A percentile compares a stretch with the other conserved stretches of the same genome.
phyloP scores from a whole-genome alignment of 768 basidiomycete genomes.

The Suillus placidus region DNA sequence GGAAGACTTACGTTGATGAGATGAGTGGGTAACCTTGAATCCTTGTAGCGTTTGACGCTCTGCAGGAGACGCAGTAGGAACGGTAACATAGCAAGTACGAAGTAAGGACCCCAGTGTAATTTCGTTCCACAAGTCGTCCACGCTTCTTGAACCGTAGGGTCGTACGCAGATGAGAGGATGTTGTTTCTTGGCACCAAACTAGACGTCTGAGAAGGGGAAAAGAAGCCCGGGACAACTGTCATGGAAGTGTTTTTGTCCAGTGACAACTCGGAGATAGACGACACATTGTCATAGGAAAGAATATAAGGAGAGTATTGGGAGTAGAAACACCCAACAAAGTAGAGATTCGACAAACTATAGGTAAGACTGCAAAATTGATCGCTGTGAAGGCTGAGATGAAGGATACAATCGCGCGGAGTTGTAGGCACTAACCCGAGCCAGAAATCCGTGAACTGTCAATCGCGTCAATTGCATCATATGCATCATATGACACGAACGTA shows the following conservation, averaged over 20 bases:
- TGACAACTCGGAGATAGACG: neutral
- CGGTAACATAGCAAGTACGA: conserved; percentile 65
- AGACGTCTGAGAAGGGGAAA: neutral
- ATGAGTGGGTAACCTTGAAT: conserved; percentile 75
- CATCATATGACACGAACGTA: conserved; percentile 30
- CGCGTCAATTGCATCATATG: conserved; percentile 13
- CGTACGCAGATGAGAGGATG: conserved; percentile 16
- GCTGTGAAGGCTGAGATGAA: conserved; percentile 38
- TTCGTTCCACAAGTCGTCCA: conserved; percentile 46
- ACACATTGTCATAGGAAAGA: neutral
- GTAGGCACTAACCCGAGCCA: conserved; percentile 72
- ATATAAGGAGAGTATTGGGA: conserved; percentile 20
- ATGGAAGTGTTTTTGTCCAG: neutral
- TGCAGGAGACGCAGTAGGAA: conserved; percentile 80
- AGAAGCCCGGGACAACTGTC: neutral
- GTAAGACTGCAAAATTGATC: conserved; percentile 83
- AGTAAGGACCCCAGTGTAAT: conserved; percentile 63
- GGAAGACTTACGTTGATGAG: conserved; percentile 74
- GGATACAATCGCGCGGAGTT: neutral
- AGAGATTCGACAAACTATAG: conserved; percentile 75
- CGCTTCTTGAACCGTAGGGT: conserved; percentile 43
- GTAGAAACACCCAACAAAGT: conserved; percentile 77
- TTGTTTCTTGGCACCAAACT: neutral
- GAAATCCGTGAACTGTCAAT: conserved; percentile 75
- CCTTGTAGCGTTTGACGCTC: conserved; percentile 83